Evolutionary conservation across 495 filamentous ascomycete species (phyloP).

Genomic region (Penicillium atrosanguineum): DNA sequence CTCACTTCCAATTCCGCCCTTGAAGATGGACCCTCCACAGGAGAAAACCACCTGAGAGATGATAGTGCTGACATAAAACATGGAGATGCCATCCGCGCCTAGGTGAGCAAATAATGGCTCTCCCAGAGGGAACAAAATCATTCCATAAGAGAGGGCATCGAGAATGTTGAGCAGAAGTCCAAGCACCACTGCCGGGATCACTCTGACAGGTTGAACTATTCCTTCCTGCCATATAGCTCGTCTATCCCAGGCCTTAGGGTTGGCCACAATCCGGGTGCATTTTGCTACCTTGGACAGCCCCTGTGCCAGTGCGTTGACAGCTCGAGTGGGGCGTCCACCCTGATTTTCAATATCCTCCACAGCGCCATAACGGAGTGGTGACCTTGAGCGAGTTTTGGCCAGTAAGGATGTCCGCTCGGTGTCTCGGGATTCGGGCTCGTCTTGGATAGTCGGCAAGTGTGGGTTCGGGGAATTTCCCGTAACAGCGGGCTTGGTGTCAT

Average conservation of each 20-base stretch:
- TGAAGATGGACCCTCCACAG: constrained; percentile 78
- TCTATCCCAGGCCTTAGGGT: constrained; percentile 72
- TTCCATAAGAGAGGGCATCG: constrained; percentile 92
- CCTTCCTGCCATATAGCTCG: constrained; percentile 60
- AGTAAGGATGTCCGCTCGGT: constrained; percentile 47
- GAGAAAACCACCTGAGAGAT: constrained; percentile 93
- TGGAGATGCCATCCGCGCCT: constrained; percentile 91
- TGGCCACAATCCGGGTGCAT: constrained; percentile 29
- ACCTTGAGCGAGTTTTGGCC: constrained; percentile 34
- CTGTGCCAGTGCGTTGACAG: constrained; percentile 15
- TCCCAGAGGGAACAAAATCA: constrained; percentile 93
- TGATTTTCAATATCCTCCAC: constrained; percentile 41
- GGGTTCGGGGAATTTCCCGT: constrained; percentile 18
- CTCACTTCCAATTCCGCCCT: constrained; percentile 92
- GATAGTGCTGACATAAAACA: constrained; percentile 98
- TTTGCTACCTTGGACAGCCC: constrained; percentile 25
- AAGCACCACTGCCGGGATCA: constrained; percentile 81
- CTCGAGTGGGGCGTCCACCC: constrained; percentile 9
- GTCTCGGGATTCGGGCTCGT: constrained; percentile 20
- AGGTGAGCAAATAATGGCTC: constrained; percentile 77
- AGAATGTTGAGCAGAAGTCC: constrained; percentile 89
- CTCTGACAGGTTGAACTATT: constrained; percentile 63
- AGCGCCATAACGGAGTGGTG: constrained; percentile 33
- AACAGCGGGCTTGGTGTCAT: constrained; percentile 13
- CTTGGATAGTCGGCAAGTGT: constrained; percentile 16